Base-by-base conservation (phyloP, 768 basidiomycete genomes). In the Podaxis mareebaensis region DNA sequence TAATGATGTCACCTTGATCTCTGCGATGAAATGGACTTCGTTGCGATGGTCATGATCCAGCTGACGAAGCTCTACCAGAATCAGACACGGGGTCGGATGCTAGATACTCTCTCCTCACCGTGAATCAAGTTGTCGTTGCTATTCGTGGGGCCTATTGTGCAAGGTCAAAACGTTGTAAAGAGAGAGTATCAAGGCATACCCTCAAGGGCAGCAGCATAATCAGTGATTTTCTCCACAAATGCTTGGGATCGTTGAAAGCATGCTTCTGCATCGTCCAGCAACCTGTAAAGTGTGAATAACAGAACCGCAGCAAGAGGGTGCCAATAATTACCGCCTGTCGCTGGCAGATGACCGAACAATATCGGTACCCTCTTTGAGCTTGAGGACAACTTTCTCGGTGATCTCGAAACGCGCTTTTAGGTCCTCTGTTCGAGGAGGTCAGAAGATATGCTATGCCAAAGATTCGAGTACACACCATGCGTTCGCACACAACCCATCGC, bases 401-500 rank as follows among this genome's bases (percentile, higher is more conserved):
- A 86, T 80, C 26, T 74, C 73, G 67, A 88, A 89, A 36, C 85
- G 82, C 2, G 71, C 64, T 36, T 75, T 76, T 38, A 93, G 73
- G 58, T 92, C 87, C 64, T 88, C 90, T 90, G 67, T 12, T 13
- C 15, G 53, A 22, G 1, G 2, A 26, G n/a, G 20, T 28, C 52
- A 42, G 66, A 13, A 1, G n/a, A 58, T 30, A 3, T 51, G 6
- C 15, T 10, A 44, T 10, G 54, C 15, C 33, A 49, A n/a, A 54
- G 28, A 17, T n/a, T 42, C 24, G 26, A 8, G 24, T 24, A 77
- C 83, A 44, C 63, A 90, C 91, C 84, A 77, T 93, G 89, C 26
- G 88, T 86, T 53, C 82, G 81, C 15, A 77, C 70, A 75, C 91
- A 93, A 3, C 83, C 85, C 15, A 89, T 89, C 2, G 86, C 90